phyloP scores from a whole-genome alignment of 129 eudicot species.

The Escallonia herrerae region DNA sequence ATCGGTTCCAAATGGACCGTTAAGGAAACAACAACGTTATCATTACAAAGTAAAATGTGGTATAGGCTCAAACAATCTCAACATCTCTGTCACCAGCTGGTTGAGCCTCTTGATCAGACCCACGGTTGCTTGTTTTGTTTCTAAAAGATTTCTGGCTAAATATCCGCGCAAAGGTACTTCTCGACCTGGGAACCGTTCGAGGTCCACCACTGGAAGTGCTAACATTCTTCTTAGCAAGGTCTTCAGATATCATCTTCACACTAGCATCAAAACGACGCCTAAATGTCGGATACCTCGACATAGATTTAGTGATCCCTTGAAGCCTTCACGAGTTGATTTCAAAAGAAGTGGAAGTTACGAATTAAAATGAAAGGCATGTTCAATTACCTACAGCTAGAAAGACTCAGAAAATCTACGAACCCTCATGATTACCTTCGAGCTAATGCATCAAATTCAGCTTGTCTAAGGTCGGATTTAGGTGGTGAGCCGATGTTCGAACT shows the following conservation, averaged over 20 bases:
- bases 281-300: conserved; percentile 83
- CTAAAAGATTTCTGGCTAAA: conserved; percentile 53
- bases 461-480: conserved; percentile 67
- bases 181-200: conserved; percentile 27
- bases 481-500: conserved; percentile 34
- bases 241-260: conserved; percentile 47
- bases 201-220: conserved; percentile 13
- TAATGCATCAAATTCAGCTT: conserved; percentile 77
- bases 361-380: background rate
- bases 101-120: conserved; percentile 41
- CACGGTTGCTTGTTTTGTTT: conserved; percentile 33
- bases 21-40: no score
- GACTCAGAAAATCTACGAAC: background rate
- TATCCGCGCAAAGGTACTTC: conserved; percentile 33
- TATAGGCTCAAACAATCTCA: conserved; percentile 25
- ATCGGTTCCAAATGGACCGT: no score
- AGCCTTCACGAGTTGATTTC: conserved; percentile 32
- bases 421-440: conserved; percentile 58
- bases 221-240: conserved; percentile 43
- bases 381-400: background rate
- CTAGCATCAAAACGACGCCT: conserved; percentile 75
- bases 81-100: conserved; percentile 33
- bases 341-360: conserved; percentile 1
- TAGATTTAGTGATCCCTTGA: conserved; percentile 76
- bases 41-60: no score